These are phyloP conservation scores for Quercus suber DNA, from an alignment of 306 rosid species.

Conservation along the genomic window DNA sequence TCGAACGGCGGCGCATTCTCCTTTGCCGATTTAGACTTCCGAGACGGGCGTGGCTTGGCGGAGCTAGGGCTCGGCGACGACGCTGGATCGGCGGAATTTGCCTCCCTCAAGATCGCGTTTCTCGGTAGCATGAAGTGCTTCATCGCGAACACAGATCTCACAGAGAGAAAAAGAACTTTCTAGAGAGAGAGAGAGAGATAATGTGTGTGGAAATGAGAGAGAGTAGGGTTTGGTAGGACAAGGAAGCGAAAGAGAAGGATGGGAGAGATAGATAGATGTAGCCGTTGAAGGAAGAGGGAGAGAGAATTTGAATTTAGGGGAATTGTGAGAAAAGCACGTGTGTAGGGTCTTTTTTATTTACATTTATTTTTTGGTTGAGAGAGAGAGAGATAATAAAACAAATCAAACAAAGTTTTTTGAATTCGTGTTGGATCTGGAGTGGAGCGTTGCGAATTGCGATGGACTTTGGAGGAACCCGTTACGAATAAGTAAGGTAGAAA, in stretches of 20 bases:
- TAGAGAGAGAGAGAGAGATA: not conserved
- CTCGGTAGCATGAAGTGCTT: slow-evolving; percentile 84
- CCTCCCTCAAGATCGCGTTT: slow-evolving; percentile 54
- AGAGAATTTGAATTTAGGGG: slow-evolving; percentile 45
- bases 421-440: not conserved
- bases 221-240: slow-evolving; percentile 22
- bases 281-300: slow-evolving; percentile 43
- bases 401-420: not conserved
- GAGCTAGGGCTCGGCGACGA: slow-evolving; percentile 53
- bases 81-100: slow-evolving; percentile 41
- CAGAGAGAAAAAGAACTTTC: slow-evolving; percentile 16
- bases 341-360: slow-evolving; percentile 11
- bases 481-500: no score
- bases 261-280: slow-evolving; percentile 18
- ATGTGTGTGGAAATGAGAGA: no score
- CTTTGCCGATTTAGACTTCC: slow-evolving; percentile 59
- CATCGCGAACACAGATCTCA: slow-evolving; percentile 25
- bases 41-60: slow-evolving; percentile 45
- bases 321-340: slow-evolving; percentile 20
- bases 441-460: no score
- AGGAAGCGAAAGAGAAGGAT: slow-evolving; percentile 32
- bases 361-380: not conserved
- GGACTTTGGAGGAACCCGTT: not conserved
- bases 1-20: slow-evolving; percentile 83
- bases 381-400: not conserved